These are phyloP conservation scores for Xanthoconium separans DNA, from an alignment of 1,284 basidiomycete genomes.

Conservation along the genomic window DNA sequence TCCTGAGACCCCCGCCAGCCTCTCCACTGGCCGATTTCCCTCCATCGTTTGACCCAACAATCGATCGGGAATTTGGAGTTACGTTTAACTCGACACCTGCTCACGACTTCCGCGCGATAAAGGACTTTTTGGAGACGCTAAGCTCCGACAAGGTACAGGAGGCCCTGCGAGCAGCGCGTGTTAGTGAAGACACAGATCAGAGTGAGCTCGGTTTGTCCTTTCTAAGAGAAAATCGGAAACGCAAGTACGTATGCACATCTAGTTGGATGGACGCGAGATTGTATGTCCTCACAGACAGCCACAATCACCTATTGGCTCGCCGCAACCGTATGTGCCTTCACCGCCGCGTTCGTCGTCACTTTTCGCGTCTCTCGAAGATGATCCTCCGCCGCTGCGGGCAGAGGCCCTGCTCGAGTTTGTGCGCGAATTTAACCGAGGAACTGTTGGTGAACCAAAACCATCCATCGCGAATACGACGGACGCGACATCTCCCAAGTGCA, in stretches of 20 bases:
- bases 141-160: conserved; percentile 51
- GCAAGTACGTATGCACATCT: conserved; percentile 40
- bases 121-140: conserved; percentile 45
- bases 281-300: conserved; percentile 40
- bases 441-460: conserved; percentile 12
- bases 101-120: conserved; percentile 42
- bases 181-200: conserved; percentile 50
- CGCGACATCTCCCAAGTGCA: conserved; percentile 21
- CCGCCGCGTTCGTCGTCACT: conserved; percentile 38
- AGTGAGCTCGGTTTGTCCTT: conserved; percentile 44
- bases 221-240: conserved; percentile 49
- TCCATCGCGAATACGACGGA: not conserved
- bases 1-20: conserved; percentile 37
- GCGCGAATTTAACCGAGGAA: conserved; percentile 48
- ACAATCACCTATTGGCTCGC: conserved; percentile 55
- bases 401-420: conserved; percentile 50
- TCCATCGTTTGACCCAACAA: conserved; percentile 28
- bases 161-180: conserved; percentile 49
- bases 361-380: conserved; percentile 42
- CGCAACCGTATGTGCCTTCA: conserved; percentile 51
- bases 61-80: conserved; percentile 31
- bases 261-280: not conserved
- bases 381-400: conserved; percentile 37
- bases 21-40: conserved; percentile 27
- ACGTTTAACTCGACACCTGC: conserved; percentile 26